Percentiles rank a stretch among this genome's conserved stretches.
phyloP scores from a whole-genome alignment of 108 stramenopile genomes.

The Craspedostauros australis region DNA sequence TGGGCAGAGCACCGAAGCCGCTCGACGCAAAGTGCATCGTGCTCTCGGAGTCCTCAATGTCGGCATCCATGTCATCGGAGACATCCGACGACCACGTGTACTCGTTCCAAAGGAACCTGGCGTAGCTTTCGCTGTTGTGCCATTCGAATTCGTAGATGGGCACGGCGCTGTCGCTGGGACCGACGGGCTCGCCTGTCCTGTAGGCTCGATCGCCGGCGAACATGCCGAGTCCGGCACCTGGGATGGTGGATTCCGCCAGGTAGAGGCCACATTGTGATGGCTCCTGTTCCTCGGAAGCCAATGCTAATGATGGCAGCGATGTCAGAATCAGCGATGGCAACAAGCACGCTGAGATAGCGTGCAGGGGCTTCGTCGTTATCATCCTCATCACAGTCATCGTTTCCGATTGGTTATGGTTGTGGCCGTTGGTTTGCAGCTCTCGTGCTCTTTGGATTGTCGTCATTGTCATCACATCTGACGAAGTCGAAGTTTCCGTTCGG shows the following conservation, averaged over 20 bases:
- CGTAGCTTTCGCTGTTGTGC: conserved; percentile 10
- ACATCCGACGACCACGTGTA: background rate
- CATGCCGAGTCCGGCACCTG: conserved; percentile 50
- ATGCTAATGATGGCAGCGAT: too few species aligned
- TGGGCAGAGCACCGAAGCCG: conserved; percentile 41
- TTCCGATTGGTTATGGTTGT: too few species aligned
- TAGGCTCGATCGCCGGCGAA: conserved; percentile 36
- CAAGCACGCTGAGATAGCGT: too few species aligned
- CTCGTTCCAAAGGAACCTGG: conserved; percentile 1
- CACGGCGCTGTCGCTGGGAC: conserved; percentile 18
- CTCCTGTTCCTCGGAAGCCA: too few species aligned
- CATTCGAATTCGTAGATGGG: conserved; percentile 27
- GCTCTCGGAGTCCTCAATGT: conserved; percentile 5
- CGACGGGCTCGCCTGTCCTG: conserved; percentile 13
- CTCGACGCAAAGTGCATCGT: conserved; percentile 4
- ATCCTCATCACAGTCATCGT: too few species aligned
- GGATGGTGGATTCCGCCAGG: conserved; percentile 51
- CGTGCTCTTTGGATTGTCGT: too few species aligned
- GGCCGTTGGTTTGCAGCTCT: too few species aligned
- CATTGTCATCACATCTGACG: too few species aligned
- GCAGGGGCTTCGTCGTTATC: too few species aligned
- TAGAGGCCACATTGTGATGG: conserved; percentile 40
- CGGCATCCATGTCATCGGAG: conserved; percentile 25
- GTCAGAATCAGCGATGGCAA: too few species aligned
- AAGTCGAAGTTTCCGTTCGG: too few species aligned